A percentile compares a stretch with the other conserved stretches of the same genome.
These are phyloP conservation scores for Candida patagonica DNA, from an alignment of 805 yeast genomes.

Conservation along the genomic window DNA sequence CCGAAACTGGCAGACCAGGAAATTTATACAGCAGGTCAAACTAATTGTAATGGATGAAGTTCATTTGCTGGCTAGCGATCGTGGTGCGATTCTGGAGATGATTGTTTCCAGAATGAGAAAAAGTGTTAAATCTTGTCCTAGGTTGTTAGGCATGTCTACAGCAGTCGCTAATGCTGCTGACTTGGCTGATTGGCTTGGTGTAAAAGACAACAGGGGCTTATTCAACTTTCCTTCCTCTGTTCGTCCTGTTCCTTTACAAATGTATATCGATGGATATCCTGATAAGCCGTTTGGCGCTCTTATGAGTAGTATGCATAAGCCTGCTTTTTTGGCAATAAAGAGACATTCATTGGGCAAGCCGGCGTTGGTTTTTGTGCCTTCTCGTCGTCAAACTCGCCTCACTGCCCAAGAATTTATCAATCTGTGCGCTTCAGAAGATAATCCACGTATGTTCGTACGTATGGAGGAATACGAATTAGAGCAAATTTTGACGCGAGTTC, in stretches of 20 bases:
- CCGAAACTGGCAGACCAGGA: constrained; percentile 74
- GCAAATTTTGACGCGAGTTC: constrained; percentile 42
- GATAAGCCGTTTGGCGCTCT: constrained; percentile 57
- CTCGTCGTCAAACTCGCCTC: constrained; percentile 71
- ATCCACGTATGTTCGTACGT: constrained; percentile 60
- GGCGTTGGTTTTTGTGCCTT: constrained; percentile 74
- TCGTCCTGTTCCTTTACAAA: constrained; percentile 76
- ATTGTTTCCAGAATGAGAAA: constrained; percentile 80
- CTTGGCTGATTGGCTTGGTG: constrained; percentile 79
- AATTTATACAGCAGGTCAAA: constrained; percentile 65
- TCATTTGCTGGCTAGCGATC: constrained; percentile 72
- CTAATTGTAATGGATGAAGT: constrained; percentile 80
- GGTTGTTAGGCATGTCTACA: constrained; percentile 72
- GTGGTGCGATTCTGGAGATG: constrained; percentile 82
- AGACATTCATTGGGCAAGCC: constrained; percentile 85
- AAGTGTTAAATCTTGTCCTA: constrained; percentile 41
- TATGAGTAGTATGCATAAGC: constrained; percentile 83
- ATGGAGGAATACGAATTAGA: constrained; percentile 59
- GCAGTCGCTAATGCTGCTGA: constrained; percentile 82
- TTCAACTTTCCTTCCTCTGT: constrained; percentile 77
- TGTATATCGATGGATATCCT: constrained; percentile 82
- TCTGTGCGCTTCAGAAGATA: constrained; percentile 68
- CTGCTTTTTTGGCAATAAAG: constrained; percentile 86
- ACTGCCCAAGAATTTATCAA: constrained; percentile 74
- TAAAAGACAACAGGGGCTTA: constrained; percentile 44